Conservation (phyloP, 176 grass and related monocot genomes). For the Eleusine coracana region DNA sequence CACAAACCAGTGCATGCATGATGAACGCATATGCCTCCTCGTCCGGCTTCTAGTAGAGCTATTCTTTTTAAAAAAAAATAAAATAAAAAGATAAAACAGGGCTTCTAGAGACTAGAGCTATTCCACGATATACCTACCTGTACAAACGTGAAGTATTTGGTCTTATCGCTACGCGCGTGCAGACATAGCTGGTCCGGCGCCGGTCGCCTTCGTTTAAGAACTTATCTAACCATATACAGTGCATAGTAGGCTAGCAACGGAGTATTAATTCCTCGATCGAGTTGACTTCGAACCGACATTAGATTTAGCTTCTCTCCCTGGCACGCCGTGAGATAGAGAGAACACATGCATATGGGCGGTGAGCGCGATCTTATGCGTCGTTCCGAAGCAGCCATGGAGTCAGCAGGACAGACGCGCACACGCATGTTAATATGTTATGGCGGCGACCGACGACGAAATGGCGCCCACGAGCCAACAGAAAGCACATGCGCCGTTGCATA, state of each 20-base stretch:
- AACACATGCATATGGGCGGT: conserved; percentile 51
- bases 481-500: conserved; percentile 5
- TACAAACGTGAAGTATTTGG: conserved; percentile 29
- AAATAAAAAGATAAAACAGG: not conserved
- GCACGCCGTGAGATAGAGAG: not conserved
- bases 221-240: not conserved
- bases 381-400: not conserved
- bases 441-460: not conserved
- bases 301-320: not conserved
- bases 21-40: not conserved
- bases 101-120: not conserved
- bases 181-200: not conserved
- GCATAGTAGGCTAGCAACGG: not conserved
- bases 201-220: not conserved
- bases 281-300: conserved; percentile 19
- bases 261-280: not conserved
- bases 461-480: not conserved
- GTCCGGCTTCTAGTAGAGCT: not conserved
- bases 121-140: no score
- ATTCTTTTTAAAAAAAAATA: not conserved
- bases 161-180: conserved; percentile 4
- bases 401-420: not conserved
- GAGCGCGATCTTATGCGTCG: conserved; percentile 4
- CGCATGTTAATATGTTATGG: not conserved
- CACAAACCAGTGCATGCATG: not conserved